Evolutionary conservation across 2,329 filamentous ascomycete genomes (phyloP).

Genomic region (Dissoconium aciculare): DNA sequence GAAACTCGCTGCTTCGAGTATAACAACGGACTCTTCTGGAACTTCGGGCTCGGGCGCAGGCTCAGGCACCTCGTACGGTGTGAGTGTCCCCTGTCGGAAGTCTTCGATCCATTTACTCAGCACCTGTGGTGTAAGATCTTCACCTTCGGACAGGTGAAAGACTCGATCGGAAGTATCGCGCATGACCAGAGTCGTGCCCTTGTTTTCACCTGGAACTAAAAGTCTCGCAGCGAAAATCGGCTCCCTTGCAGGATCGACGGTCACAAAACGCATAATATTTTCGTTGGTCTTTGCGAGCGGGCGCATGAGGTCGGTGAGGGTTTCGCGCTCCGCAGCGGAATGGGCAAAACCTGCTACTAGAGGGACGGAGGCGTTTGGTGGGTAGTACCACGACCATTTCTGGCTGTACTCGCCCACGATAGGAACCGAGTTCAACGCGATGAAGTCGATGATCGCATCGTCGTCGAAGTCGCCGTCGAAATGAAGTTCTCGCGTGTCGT

Average conservation of each 20-base stretch:
- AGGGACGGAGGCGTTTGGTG: not conserved
- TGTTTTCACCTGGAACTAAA: too few relatives aligned
- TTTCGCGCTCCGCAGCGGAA: not conserved
- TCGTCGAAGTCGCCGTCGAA: not conserved
- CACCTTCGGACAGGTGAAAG: not conserved
- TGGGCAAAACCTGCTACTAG: not conserved
- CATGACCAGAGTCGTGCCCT: too few relatives aligned
- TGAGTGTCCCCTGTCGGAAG: too few relatives aligned
- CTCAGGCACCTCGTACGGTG: too few relatives aligned
- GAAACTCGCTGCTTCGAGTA: not conserved
- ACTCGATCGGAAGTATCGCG: not conserved
- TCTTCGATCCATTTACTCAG: not conserved
- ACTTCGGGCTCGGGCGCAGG: too few relatives aligned
- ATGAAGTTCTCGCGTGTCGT: not conserved
- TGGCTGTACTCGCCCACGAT: not conserved
- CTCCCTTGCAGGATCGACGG: not conserved
- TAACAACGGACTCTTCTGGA: not conserved
- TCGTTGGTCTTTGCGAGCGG: not conserved
- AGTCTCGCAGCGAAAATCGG: too few relatives aligned
- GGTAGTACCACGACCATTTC: not conserved
- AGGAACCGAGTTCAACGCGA: not conserved
- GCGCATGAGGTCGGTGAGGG: not conserved
- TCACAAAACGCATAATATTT: constrained; percentile 1
- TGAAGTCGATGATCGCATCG: not conserved
- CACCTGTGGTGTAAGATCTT: not conserved